Conservation (phyloP, 208 protist genomes). For the Leptomonas seymouri region DNA sequence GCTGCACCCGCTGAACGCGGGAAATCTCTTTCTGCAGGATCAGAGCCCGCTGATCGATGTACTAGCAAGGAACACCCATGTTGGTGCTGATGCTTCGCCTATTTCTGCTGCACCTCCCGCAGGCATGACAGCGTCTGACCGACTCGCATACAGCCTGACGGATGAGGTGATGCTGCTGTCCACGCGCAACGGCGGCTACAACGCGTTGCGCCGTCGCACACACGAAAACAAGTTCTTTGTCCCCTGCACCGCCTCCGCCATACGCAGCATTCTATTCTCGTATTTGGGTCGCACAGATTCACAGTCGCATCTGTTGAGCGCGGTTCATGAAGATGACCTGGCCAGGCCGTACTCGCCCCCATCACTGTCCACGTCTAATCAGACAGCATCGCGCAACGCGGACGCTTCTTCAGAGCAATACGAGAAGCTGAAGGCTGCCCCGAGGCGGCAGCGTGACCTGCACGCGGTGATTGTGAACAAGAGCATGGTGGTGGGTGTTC, state of each 20-base stretch:
- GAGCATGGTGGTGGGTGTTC: constrained; percentile 94
- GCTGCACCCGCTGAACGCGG: constrained; percentile 92
- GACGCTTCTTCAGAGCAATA: too few relatives aligned
- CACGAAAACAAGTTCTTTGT: constrained; percentile 67
- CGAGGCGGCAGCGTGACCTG: constrained; percentile 23
- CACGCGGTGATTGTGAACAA: constrained; percentile 95
- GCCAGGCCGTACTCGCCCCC: not conserved
- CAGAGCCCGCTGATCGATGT: constrained; percentile 38
- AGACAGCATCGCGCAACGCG: not conserved
- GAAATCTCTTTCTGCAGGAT: constrained; percentile 75
- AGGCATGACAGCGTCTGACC: not conserved
- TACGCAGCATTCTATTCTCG: constrained; percentile 62
- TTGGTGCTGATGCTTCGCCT: not conserved
- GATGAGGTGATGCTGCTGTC: constrained; percentile 29
- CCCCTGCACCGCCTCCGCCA: constrained; percentile 64
- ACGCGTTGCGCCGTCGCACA: constrained; percentile 30
- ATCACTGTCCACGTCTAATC: not conserved
- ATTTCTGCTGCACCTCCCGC: not conserved
- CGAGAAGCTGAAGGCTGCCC: too few relatives aligned
- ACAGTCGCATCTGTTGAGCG: constrained; percentile 10
- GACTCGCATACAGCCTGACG: not conserved
- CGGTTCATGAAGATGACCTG: constrained; percentile 1
- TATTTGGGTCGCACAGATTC: constrained; percentile 38
- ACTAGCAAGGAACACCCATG: not conserved
- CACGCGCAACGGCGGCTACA: constrained; percentile 22